Evolutionary conservation across 768 basidiomycete species (phyloP), one percentile per base, ranked within the genome.

Genomic region (Daedaleopsis nitida): DNA sequence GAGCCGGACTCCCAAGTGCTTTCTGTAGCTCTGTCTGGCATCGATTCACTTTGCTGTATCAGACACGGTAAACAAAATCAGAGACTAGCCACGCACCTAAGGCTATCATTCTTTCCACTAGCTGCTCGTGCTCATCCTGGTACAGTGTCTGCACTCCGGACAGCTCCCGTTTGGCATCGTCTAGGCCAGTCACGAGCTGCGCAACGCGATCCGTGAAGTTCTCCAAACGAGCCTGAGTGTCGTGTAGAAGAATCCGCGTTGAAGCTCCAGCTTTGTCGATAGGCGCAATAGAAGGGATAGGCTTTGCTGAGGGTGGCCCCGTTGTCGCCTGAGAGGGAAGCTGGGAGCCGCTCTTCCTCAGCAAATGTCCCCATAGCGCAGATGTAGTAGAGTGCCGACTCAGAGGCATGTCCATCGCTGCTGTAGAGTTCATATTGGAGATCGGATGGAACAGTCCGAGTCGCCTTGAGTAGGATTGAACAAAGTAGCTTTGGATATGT

Each of bases 221-320:
- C 72, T 92, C 88, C 38, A 91, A 78, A 62, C 86, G 83, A 21
- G 81, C 82, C 58, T 90, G 88, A 0, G 88, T 90, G 69, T 91
- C 90, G 64, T 91, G 84, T 21, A 92, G 74, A 13, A 91, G 79
- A 65, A 91, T 80, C 43, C 89, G 83, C 75, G 86, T 86, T 7
- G 89, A 88, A 3, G 88, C 87, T 13, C 81, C 83, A 11, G 82
- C 81, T 65, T 82, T 89, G 74, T 91, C 89, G 32, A 82, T 65
- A 5, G 88, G 75, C 2, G 68, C 61, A 1, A 72, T 79, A n/a
- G 81, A 75, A 8, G 73, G 58, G 9, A 75, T 71, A 58, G 35
- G 69, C 38, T 37, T 71, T 51, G 16, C 73, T 59, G 14, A 68
- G 57, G 58, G 50, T 5, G 27, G 61, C 3, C 42, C 45, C 13